Evolutionary conservation across 2,329 filamentous ascomycete species (phyloP).

Genomic region (Phaeophleospora eucalypticola): DNA sequence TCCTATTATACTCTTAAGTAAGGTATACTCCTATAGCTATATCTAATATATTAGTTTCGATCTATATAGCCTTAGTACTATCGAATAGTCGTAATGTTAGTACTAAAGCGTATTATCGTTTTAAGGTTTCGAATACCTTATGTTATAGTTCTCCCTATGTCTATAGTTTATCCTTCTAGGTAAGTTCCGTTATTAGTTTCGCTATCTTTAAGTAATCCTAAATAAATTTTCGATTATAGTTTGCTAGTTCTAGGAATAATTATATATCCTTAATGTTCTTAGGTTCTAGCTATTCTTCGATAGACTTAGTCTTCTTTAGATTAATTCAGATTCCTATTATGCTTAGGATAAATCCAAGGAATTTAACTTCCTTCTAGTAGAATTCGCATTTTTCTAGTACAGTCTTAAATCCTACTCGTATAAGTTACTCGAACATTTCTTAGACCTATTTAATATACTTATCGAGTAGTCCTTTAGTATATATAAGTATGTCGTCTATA

Average conservation of each 20-base stretch:
- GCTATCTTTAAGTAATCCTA: conserved; percentile 3
- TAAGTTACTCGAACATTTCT: conserved; percentile 6
- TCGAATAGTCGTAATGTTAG: conserved; percentile 11
- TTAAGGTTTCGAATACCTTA: not conserved
- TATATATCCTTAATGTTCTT: conserved; percentile 21
- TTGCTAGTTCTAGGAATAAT: conserved; percentile 15
- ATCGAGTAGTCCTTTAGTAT: not conserved
- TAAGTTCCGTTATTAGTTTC: not conserved
- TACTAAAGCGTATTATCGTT: not conserved
- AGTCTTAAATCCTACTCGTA: not conserved
- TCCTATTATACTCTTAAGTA: conserved; percentile 6
- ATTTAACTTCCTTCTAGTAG: conserved; percentile 27
- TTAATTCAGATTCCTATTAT: conserved; percentile 27
- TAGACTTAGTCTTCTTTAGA: conserved; percentile 22
- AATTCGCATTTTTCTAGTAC: conserved; percentile 30
- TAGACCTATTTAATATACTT: conserved; percentile 10
- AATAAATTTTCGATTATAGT: conserved; percentile 4
- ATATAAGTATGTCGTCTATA: conserved; percentile 27
- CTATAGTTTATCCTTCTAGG: conserved; percentile 2
- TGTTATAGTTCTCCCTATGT: not conserved
- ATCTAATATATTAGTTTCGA: conserved; percentile 11
- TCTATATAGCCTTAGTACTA: not conserved
- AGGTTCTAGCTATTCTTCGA: conserved; percentile 25
- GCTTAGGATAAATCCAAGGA: conserved; percentile 31
- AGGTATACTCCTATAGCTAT: conserved; percentile 10